Conservation (phyloP, 345 rosid species). For the Fremontodendron californicum region DNA sequence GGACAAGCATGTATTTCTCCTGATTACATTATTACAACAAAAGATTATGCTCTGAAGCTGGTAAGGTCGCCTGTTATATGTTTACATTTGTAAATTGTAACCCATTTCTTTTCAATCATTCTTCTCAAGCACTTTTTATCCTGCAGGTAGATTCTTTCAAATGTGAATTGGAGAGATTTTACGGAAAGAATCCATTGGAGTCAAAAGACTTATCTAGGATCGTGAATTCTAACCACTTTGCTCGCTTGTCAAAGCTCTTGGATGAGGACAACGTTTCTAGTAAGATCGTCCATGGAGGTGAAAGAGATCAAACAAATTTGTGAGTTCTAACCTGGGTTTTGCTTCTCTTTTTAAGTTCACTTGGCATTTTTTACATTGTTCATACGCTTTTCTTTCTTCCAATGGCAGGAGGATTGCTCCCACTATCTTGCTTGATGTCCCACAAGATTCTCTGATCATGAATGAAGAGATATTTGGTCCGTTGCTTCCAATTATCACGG, state of each 20-base stretch:
- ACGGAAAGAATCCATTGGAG: constrained; percentile 70
- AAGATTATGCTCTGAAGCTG: constrained; percentile 63
- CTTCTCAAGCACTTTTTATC: constrained; percentile 6
- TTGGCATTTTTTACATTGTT: neutral
- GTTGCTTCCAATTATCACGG: constrained; percentile 76
- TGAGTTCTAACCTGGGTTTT: constrained; percentile 36
- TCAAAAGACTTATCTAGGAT: constrained; percentile 83
- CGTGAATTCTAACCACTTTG: constrained; percentile 75
- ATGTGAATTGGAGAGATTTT: constrained; percentile 59
- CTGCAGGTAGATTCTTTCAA: constrained; percentile 61
- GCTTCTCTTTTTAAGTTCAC: neutral
- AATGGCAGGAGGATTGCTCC: constrained; percentile 72
- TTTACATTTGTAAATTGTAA: neutral
- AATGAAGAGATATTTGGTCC: constrained; percentile 96
- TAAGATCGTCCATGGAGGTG: constrained; percentile 78
- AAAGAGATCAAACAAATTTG: constrained; percentile 63
- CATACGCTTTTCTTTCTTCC: constrained; percentile 6
- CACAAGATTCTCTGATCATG: constrained; percentile 74
- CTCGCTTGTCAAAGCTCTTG: constrained; percentile 64
- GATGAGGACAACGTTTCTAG: constrained; percentile 84
- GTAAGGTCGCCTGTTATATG: constrained; percentile 41
- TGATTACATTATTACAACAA: constrained; percentile 77
- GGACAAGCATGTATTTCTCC: constrained; percentile 95
- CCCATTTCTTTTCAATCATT: constrained; percentile 13
- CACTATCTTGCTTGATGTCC: constrained; percentile 82